Base-by-base conservation (phyloP, 1,139 yeast genomes). In the Blastobotrys capitulatus region DNA sequence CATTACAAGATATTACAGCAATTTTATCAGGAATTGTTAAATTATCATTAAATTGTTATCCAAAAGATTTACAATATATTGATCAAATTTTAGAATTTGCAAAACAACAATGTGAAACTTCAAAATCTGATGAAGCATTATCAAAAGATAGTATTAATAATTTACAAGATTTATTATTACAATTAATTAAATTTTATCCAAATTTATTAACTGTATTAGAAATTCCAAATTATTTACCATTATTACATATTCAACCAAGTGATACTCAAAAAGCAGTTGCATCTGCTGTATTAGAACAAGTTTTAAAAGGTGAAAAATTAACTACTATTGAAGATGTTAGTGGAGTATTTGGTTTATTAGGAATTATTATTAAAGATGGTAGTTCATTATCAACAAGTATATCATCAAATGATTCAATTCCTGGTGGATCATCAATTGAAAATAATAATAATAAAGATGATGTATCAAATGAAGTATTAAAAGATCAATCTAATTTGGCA, bases 401-500 rank as follows among this genome's bases (percentile, higher is more conserved):
- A 9, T 49, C 47, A 12, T 36, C 53, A 15, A 15, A 22, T 15
- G 44, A 32, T 16, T 57, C 57, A 1, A 60, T 56, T 5, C 57
- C 55, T 5, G 54, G 58, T 10, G 60, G 56, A 6, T 42, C 48
- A 5, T 51, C 55, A 6, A 52, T 56, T 8, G 47, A 45, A 8
- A 7, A 13, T 19, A 25, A 15, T 7, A 26, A 37, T 2, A 31
- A 37, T 3, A 19, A 36, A n/a, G 7, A 16, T 9, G 16, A 38
- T 5, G 27, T 26, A 10, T 15, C 47, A 12, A 61, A 62, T 35
- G 63, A 62, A 22, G 51, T 58, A 16, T 47, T 79, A 26, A 66
- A 70, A n/a, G 80, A 78, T 46, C 89, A 84, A 60, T 86, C 86
- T 56, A 80, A 78, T 51, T 66, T 90, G 13, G 81, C 92, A 39